A percentile compares a stretch with the other conserved stretches of the same genome.
Evolutionary conservation across 495 filamentous ascomycete species (phyloP).

Genomic region (Lineolata rhizophorae): DNA sequence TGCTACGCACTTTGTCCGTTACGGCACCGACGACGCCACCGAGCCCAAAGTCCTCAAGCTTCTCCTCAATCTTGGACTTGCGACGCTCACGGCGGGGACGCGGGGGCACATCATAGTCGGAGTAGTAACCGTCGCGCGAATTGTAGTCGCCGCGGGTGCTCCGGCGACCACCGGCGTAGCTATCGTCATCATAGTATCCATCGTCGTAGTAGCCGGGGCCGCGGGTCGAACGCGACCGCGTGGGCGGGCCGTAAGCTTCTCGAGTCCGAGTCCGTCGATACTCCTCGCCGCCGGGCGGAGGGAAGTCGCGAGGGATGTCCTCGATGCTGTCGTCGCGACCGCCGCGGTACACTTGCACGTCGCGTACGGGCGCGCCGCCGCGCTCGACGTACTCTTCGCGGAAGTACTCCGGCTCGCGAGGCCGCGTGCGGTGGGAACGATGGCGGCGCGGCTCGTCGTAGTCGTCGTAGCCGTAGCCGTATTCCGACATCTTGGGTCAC

Average conservation of each 20-base stretch:
- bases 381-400: slow-evolving; percentile 20
- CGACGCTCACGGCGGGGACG: slow-evolving; percentile 15
- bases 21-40: slow-evolving; percentile 18
- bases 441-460: slow-evolving; percentile 8
- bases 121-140: slow-evolving; percentile 16
- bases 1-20: slow-evolving; percentile 19
- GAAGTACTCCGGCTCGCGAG: slow-evolving; percentile 20
- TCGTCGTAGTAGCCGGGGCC: slow-evolving; percentile 12
- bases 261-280: slow-evolving; percentile 11
- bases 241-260: slow-evolving; percentile 14
- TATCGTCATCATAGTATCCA: slow-evolving; percentile 9
- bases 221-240: slow-evolving; percentile 13
- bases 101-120: slow-evolving; percentile 10
- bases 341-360: slow-evolving; percentile 20
- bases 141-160: slow-evolving; percentile 10
- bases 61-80: slow-evolving; percentile 19
- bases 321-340: slow-evolving; percentile 21
- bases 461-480: slow-evolving; percentile 16
- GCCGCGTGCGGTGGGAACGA: slow-evolving; percentile 12
- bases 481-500: slow-evolving; percentile 13
- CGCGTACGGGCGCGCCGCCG: slow-evolving; percentile 15
- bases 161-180: slow-evolving; percentile 11
- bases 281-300: slow-evolving; percentile 15
- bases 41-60: slow-evolving; percentile 18
- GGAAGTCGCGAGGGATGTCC: slow-evolving; percentile 22